Percentiles rank a stretch among this genome's conserved stretches.
These are phyloP conservation scores for Cordyceps cicadae DNA, from an alignment of 2,329 filamentous ascomycete species.

Conservation along the genomic window DNA sequence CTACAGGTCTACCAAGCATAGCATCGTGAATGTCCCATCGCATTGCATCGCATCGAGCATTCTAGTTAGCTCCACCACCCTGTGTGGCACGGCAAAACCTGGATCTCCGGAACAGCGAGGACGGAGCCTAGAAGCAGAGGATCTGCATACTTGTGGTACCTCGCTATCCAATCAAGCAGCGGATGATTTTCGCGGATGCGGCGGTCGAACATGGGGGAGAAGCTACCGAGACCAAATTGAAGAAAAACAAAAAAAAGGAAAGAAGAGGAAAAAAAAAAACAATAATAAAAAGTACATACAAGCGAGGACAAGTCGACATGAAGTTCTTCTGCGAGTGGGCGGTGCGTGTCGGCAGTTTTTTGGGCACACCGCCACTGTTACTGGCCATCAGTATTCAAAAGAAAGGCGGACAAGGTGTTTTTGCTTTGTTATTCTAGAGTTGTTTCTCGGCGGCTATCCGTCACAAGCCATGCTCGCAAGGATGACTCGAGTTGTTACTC, in stretches of 20 bases:
- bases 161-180: background rate
- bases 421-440: background rate
- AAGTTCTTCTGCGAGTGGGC: background rate
- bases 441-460: background rate
- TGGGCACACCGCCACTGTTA: constrained; percentile 5
- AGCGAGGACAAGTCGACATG: background rate
- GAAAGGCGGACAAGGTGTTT: background rate
- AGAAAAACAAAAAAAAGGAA: background rate
- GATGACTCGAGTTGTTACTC: background rate
- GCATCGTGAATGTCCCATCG: background rate
- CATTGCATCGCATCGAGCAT: background rate
- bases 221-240: background rate
- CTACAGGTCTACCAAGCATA: background rate
- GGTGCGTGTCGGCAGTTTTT: constrained; percentile 3
- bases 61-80: background rate
- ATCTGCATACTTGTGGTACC: background rate
- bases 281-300: background rate
- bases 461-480: background rate
- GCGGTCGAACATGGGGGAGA: too few relatives aligned
- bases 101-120: background rate
- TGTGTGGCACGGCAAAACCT: constrained; percentile 2
- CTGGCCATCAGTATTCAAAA: background rate
- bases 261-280: background rate
- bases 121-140: background rate
- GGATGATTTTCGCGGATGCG: background rate